Base-by-base conservation (phyloP, 768 basidiomycete genomes). In the Pleurotus djamor region DNA sequence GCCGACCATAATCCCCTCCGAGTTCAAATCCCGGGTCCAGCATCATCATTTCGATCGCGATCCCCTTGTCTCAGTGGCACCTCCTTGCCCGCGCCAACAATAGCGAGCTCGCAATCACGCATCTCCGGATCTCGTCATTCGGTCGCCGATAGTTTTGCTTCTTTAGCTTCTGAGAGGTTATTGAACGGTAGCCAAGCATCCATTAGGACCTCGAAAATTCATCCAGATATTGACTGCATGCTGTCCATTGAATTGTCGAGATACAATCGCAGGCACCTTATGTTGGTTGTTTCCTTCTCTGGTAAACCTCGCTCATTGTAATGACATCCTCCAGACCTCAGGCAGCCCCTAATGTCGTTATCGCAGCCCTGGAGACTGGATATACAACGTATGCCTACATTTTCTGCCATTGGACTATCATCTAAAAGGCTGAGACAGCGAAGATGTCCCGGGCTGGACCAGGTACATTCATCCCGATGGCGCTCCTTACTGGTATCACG, bases 381-480 rank as follows among this genome's bases (percentile, higher is more conserved):
- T 56, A 43, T n/a, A 41, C 54, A 10, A 43, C 36, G 54, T 56
- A 32, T 21, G 54, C 44, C 12, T 56, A 14, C 52, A n/a, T 35
- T 28, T 28, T 28, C 21, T 28, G 3, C 9, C 16, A 41, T 43
- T 41, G 44, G 32, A 9, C 2, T 14, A 14, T 13, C 34, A 10
- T 16, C 16, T 28, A 17, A 12, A 36, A 43, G 37, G 7, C 5
- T 3, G 10, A 33, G 34, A 17, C 17, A 56, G 54, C 12, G n/a
- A 16, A 34, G 44, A 13, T 9, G 17, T 41, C 13, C 17, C 37
- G 5, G 37, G 37, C 2, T 56, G 54, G 54, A 56, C 41, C 9
- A 56, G 44, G 44, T 56, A 43, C 16, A 34, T 56, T 21, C 54
- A 56, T n/a, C 54, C 54, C 14, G 54, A 56, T 44, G 54, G 54